A percentile compares a stretch with the other conserved stretches of the same genome.
Conservation (phyloP, 495 filamentous ascomycete genomes). For the Trichoderma reesei region DNA sequence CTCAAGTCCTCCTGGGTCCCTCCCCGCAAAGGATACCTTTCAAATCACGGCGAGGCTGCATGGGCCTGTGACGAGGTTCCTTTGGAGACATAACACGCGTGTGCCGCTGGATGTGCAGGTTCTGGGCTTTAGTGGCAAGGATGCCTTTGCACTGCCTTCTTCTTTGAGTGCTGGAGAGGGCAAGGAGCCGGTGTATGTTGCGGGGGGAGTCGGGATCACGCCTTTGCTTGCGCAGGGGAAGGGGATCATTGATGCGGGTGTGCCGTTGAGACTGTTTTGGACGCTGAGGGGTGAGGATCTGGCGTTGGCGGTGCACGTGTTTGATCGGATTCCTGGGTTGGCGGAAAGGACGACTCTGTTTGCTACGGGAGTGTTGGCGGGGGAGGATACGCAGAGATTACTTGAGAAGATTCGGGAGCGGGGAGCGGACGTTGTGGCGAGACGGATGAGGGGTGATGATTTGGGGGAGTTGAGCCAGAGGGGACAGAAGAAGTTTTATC, state of each 20-base stretch:
- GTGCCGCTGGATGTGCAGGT: conserved; percentile 52
- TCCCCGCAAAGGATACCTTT: conserved; percentile 33
- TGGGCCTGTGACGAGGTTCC: conserved; percentile 54
- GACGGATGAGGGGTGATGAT: conserved; percentile 48
- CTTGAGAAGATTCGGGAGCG: conserved; percentile 17
- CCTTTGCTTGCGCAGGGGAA: conserved; percentile 58
- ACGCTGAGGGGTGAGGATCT: conserved; percentile 51
- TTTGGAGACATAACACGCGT: conserved; percentile 48
- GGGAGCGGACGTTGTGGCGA: conserved; percentile 34
- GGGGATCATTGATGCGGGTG: conserved; percentile 28
- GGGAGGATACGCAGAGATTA: conserved; percentile 21
- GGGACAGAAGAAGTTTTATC: conserved; percentile 45
- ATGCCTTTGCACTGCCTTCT: conserved; percentile 26
- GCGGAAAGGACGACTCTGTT: conserved; percentile 47
- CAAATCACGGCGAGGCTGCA: conserved; percentile 62
- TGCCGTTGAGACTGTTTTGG: conserved; percentile 51
- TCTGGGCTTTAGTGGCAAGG: conserved; percentile 60
- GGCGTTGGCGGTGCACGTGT: conserved; percentile 48
- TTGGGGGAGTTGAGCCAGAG: conserved; percentile 30
- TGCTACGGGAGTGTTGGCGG: conserved; percentile 38
- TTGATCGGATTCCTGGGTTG: conserved; percentile 43
- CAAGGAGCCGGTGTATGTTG: conserved; percentile 44
- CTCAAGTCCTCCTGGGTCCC: conserved; percentile 39
- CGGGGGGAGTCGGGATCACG: conserved; percentile 74
- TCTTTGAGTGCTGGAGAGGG: conserved; percentile 11